These are phyloP conservation scores for Diplodia scrobiculata DNA, from an alignment of 2,329 filamentous ascomycete species.

Conservation along the genomic window DNA sequence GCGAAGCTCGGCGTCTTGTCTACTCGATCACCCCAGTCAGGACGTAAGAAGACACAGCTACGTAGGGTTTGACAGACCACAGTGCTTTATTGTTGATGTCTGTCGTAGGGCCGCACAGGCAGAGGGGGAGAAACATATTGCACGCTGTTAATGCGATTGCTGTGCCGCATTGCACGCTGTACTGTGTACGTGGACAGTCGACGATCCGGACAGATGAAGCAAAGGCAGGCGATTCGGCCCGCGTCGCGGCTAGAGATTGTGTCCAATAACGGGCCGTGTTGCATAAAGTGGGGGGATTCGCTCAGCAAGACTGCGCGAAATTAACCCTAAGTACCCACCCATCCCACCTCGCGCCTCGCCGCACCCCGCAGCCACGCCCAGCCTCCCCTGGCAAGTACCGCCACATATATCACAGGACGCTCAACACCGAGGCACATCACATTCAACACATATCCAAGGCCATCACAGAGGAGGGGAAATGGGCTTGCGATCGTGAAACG, in stretches of 20 bases:
- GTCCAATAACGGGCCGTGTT: background rate
- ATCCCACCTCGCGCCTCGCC: too few species aligned
- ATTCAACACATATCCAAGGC: background rate
- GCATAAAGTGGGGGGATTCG: background rate
- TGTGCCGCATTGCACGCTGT: background rate
- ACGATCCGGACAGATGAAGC: background rate
- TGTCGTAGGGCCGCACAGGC: background rate
- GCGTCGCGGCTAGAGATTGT: background rate
- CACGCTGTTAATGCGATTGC: background rate
- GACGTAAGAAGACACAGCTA: background rate
- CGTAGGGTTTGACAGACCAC: background rate
- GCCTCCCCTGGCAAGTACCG: background rate
- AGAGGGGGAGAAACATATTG: background rate
- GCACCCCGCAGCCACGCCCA: too few species aligned
- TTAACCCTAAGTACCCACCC: background rate
- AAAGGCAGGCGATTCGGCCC: background rate
- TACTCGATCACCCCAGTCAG: background rate
- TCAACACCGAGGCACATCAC: background rate
- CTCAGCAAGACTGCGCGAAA: background rate
- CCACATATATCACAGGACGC: background rate
- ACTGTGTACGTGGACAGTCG: background rate
- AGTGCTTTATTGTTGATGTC: background rate
- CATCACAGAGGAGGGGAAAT: background rate
- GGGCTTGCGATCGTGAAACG: background rate
- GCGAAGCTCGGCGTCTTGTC: slow-evolving; percentile 1